These are phyloP conservation scores for Letharia columbiana DNA, from an alignment of 495 filamentous ascomycete species.

Conservation along the genomic window DNA sequence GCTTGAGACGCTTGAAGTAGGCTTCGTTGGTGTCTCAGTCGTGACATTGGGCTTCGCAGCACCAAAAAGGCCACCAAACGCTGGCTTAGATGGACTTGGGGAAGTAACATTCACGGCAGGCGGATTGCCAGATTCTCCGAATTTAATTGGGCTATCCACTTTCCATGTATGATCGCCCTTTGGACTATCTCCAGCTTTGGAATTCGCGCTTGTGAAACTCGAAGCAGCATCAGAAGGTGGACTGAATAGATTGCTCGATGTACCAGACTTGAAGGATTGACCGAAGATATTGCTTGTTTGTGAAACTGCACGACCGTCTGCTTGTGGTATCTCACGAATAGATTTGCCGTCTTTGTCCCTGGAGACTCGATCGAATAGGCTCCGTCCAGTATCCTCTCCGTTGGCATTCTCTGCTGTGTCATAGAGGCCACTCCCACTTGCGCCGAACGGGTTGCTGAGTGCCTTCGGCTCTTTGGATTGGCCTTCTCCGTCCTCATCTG, in stretches of 20 bases:
- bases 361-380: conserved; percentile 51
- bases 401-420: conserved; percentile 21
- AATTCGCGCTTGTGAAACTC: conserved; percentile 24
- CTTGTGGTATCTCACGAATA: conserved; percentile 30
- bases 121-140: conserved; percentile 27
- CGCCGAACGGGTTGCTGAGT: conserved; percentile 22
- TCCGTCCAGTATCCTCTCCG: conserved; percentile 31
- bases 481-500: conserved; percentile 29
- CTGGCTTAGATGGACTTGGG: conserved; percentile 29
- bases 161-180: conserved; percentile 44
- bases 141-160: conserved; percentile 43
- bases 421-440: neutral
- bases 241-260: neutral
- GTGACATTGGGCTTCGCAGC: conserved; percentile 29
- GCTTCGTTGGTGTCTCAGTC: conserved; percentile 22
- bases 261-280: conserved; percentile 1
- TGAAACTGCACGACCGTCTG: conserved; percentile 20
- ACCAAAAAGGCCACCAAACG: conserved; percentile 40
- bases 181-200: conserved; percentile 7
- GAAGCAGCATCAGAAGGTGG: conserved; percentile 25
- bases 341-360: conserved; percentile 42
- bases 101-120: conserved; percentile 29
- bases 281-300: conserved; percentile 21
- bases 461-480: conserved; percentile 26
- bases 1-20: conserved; percentile 28